These are phyloP conservation scores for Graphium sp. DNA, from an alignment of 2,329 filamentous ascomycete species.

Conservation along the genomic window DNA sequence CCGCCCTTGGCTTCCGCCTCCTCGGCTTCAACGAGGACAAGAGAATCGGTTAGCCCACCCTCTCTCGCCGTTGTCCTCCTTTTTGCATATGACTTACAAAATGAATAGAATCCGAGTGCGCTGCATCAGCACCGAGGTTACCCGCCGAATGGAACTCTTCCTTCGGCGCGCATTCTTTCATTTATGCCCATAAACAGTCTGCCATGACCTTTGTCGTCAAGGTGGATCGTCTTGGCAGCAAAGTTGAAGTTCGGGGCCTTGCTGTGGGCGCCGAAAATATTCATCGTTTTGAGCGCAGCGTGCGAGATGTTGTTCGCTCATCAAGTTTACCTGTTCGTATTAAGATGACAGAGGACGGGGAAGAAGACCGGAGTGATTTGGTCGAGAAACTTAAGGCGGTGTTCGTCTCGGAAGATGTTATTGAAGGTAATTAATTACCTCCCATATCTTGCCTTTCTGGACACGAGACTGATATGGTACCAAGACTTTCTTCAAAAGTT, in stretches of 20 bases:
- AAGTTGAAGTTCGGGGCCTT: slow-evolving; percentile 69
- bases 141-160: slow-evolving; percentile 67
- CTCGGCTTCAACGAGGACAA: slow-evolving; percentile 75
- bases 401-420: slow-evolving; percentile 57
- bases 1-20: slow-evolving; percentile 63
- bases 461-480: neutral
- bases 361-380: slow-evolving; percentile 33
- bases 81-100: slow-evolving; percentile 20
- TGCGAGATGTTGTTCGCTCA: slow-evolving; percentile 56
- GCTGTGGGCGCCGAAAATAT: slow-evolving; percentile 70
- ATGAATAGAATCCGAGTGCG: slow-evolving; percentile 34
- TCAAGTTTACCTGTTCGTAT: slow-evolving; percentile 39
- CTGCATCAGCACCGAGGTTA: slow-evolving; percentile 42
- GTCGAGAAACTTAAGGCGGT: slow-evolving; percentile 33
- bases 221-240: slow-evolving; percentile 64
- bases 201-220: slow-evolving; percentile 73
- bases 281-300: slow-evolving; percentile 54
- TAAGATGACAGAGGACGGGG: slow-evolving; percentile 20
- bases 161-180: slow-evolving; percentile 57
- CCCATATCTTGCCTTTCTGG: neutral
- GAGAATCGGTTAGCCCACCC: slow-evolving; percentile 35
- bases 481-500: slow-evolving; percentile 52
- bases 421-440: slow-evolving; percentile 23
- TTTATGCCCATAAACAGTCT: slow-evolving; percentile 75
- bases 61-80: neutral